phyloP scores from a whole-genome alignment of 345 rosid genomes.

The Acer negundo region DNA sequence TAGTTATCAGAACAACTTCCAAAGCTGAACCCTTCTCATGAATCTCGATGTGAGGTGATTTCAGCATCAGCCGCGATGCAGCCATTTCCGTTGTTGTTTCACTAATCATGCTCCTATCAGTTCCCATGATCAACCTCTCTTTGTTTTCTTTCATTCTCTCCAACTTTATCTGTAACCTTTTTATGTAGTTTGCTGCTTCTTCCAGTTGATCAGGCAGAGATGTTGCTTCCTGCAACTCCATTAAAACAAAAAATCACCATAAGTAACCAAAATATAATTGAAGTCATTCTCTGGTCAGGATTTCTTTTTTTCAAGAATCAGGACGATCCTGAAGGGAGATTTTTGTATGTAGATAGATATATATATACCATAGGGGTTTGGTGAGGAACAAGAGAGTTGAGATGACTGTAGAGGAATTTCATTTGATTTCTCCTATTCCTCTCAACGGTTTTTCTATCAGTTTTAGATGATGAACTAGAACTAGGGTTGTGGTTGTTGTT shows the following conservation, averaged over 20 bases:
- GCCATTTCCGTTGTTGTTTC: background rate
- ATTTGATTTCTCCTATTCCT: conserved; percentile 66
- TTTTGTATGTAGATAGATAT: background rate
- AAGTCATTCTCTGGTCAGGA: too few species aligned
- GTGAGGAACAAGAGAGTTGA: conserved; percentile 52
- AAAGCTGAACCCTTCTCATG: conserved; percentile 39
- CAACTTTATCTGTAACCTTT: conserved; percentile 50
- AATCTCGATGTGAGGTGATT: conserved; percentile 38
- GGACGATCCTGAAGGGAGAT: background rate
- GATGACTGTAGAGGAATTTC: conserved; percentile 56
- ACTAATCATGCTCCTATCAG: background rate
- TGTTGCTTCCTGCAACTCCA: conserved; percentile 36
- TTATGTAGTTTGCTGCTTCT: conserved; percentile 59
- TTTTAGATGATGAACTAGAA: conserved; percentile 42
- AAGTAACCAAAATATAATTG: too few species aligned
- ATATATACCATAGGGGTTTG: conserved; percentile 33
- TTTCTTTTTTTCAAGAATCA: too few species aligned
- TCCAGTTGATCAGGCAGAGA: conserved; percentile 60
- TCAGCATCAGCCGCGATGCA: background rate
- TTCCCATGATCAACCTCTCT: conserved; percentile 31
- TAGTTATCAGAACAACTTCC: conserved; percentile 44
- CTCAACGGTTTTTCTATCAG: conserved; percentile 56
- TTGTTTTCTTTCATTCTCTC: conserved; percentile 58
- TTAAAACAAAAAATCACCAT: background rate
- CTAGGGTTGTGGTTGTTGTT: conserved; percentile 25